Conservation (phyloP, 225 moss, liverwort and hornwort genomes). For the Sphagnum contortum region DNA sequence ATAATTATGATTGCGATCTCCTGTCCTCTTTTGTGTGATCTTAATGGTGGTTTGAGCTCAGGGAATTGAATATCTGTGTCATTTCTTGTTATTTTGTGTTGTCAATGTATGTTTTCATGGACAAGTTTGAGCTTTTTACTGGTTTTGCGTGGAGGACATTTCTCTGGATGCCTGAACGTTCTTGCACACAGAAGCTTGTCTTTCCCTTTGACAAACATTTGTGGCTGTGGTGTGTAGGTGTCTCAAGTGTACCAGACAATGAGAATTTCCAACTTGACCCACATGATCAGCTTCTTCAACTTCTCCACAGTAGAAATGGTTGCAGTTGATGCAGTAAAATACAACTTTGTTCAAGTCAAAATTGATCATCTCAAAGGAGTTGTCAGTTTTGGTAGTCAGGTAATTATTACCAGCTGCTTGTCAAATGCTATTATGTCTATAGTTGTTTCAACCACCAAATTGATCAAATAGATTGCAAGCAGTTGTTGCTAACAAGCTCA, state of each 20-base stretch:
- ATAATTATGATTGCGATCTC: not conserved
- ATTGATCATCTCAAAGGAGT: conserved; percentile 79
- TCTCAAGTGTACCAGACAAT: conserved; percentile 93
- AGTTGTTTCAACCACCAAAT: too few species aligned
- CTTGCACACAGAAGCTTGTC: not conserved
- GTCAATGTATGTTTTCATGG: not conserved
- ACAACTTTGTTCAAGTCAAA: conserved; percentile 84
- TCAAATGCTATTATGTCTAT: not conserved
- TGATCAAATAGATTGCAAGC: too few species aligned
- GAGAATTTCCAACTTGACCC: conserved; percentile 63
- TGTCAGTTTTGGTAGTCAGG: conserved; percentile 82
- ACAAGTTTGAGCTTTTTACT: not conserved
- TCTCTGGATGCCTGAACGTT: too few species aligned
- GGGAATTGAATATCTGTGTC: not conserved
- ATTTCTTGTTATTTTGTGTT: not conserved
- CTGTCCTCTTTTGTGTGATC: not conserved
- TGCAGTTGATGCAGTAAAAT: conserved; percentile 94
- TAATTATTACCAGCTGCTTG: conserved; percentile 8
- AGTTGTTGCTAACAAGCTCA: too few species aligned
- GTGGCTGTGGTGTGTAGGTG: conserved; percentile 23
- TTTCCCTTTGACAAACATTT: not conserved
- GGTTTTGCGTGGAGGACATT: not conserved
- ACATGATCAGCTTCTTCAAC: conserved; percentile 86
- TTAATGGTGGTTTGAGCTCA: not conserved
- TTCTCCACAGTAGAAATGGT: conserved; percentile 79